Base-by-base conservation (phyloP, 352 stramenopile genomes). In the Pythium phragmiticola region DNA sequence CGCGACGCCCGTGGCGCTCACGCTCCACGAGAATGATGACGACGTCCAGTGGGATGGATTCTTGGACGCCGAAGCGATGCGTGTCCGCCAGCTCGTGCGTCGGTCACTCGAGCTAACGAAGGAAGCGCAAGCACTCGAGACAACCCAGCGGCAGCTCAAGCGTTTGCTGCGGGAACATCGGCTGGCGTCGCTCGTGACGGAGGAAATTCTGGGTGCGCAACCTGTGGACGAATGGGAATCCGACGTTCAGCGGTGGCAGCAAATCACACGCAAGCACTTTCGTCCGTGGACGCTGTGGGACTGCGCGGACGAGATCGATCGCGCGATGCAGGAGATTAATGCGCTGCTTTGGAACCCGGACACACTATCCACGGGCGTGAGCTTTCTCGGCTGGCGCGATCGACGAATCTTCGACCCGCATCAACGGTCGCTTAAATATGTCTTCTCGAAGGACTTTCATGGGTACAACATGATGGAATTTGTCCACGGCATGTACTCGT, bases 81-180 rank as follows among this genome's bases (percentile, higher is more conserved):
- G 55, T 7, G 33, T 45, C 3, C 55, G 55, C 5, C n/a, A 6
- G 6, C 45, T 61, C 26, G 9, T 61, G 42, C 42, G 33, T 16
- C 16, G 42, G 28, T 53, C 55, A 12, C 11, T 61, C 4, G 16
- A 17, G 41, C 28, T 61, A 0, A 28, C 42, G 3, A 21, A 53
- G 11, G 28, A 52, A 37, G 28, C 42, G 0, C 4, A 37, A 1
- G 14, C 28, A 5, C 30, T 61, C 8, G 4, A 46, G 12, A 14
- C 5, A 9, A 19, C 14, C 8, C 55, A 43, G 0, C 8, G 17
- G 13, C 16, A 53, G 30, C 26, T 61, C 0, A 13, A 19, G 13
- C 42, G 28, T 12, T 43, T 61, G 17, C 43, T 61, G 11, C 7
- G 33, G 19, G 55, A 61, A 26, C 55, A 61, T 33, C 41, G 43